These are phyloP conservation scores for Brettanomyces custersianus DNA, from an alignment of 805 yeast genomes.

Conservation along the genomic window DNA sequence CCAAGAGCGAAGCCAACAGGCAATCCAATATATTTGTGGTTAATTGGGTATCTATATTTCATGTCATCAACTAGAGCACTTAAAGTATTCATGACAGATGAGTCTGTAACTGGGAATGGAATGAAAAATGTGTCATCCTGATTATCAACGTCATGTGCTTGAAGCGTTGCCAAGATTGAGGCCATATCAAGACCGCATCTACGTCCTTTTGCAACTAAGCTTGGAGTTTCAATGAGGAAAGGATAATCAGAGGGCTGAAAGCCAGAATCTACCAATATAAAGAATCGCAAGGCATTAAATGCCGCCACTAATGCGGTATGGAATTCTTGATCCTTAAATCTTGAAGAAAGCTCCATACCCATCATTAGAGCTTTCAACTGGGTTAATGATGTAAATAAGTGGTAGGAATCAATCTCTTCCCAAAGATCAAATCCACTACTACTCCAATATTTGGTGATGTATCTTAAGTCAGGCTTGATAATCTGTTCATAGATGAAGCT, in stretches of 20 bases:
- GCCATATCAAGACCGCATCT: constrained; percentile 80
- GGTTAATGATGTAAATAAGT: constrained; percentile 70
- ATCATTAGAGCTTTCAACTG: constrained; percentile 62
- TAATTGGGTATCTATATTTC: constrained; percentile 71
- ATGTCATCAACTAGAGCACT: constrained; percentile 55
- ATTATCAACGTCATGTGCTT: constrained; percentile 34
- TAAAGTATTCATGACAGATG: constrained; percentile 53
- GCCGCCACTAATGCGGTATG: constrained; percentile 20
- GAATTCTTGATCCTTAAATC: constrained; percentile 24
- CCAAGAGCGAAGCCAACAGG: constrained; percentile 64
- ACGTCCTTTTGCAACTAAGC: constrained; percentile 23
- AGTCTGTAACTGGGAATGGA: constrained; percentile 57
- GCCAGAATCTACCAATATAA: constrained; percentile 33
- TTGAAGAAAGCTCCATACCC: constrained; percentile 37
- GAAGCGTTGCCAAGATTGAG: constrained; percentile 41
- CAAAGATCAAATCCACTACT: constrained; percentile 74
- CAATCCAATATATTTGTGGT: constrained; percentile 36
- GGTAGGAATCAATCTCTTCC: constrained; percentile 77
- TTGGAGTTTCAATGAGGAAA: constrained; percentile 67
- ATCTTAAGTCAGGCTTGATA: constrained; percentile 62
- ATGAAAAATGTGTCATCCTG: constrained; percentile 29
- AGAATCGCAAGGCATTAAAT: constrained; percentile 29
- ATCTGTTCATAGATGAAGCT: constrained; percentile 39
- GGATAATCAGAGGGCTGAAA: constrained; percentile 32
- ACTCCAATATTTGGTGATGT: constrained; percentile 54